Percentiles rank a stretch among this genome's conserved stretches.
These are phyloP conservation scores for Golubevia pallescens DNA, from an alignment of 1,284 basidiomycete species.

Conservation along the genomic window DNA sequence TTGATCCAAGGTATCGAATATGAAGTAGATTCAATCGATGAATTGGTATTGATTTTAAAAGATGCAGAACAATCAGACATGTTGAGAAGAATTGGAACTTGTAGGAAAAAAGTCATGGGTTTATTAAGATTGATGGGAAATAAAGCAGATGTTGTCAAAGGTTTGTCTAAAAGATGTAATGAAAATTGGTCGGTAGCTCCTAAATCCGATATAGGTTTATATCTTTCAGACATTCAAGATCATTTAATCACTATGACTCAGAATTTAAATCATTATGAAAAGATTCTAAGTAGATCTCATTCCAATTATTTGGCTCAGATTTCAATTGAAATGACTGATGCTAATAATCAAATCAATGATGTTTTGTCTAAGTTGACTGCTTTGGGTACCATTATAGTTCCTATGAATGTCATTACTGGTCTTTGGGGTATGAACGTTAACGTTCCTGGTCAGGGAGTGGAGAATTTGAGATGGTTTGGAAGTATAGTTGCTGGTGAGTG, in stretches of 20 bases:
- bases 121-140: conserved; percentile 92
- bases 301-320: conserved; percentile 99
- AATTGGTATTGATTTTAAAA: conserved; percentile 93
- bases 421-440: conserved; percentile 64
- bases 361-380: conserved; percentile 98
- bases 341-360: conserved; percentile 99
- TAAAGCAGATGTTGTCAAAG: conserved; percentile 99
- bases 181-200: conserved; percentile 99
- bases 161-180: conserved; percentile 92
- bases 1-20: conserved; percentile 99
- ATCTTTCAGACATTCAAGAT: conserved; percentile 93
- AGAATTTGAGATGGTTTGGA: conserved; percentile 55
- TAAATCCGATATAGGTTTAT: conserved; percentile 94
- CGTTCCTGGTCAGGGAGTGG: conserved; percentile 53
- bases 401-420: conserved; percentile 66
- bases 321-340: conserved; percentile 94
- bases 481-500: conserved; percentile 31
- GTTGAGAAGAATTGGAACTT: conserved; percentile 90
- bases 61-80: conserved; percentile 81
- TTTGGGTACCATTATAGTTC: conserved; percentile 91
- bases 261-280: conserved; percentile 98
- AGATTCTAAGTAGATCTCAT: conserved; percentile 96
- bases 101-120: conserved; percentile 99
- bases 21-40: conserved; percentile 98
- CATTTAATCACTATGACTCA: conserved; percentile 99